Conservation (phyloP, 2,329 filamentous ascomycete genomes). For the Didymella lethalis region DNA sequence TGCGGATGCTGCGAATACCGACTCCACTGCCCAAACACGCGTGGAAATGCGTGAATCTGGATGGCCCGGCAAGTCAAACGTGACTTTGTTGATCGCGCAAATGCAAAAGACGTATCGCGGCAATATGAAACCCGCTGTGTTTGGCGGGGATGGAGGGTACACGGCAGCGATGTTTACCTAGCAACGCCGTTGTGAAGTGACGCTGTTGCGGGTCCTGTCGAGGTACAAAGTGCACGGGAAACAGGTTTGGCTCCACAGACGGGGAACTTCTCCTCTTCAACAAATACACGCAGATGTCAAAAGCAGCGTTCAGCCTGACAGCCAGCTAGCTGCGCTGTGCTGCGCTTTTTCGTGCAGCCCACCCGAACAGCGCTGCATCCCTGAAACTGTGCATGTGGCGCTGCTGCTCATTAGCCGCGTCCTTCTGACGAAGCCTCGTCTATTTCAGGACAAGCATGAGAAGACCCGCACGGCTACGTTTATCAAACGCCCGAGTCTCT, state of each 20-base stretch:
- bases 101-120: conserved; percentile 26
- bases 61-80: conserved; percentile 25
- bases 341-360: conserved; percentile 17
- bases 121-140: conserved; percentile 43
- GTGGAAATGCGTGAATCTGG: conserved; percentile 14
- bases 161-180: conserved; percentile 40
- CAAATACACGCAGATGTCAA: conserved; percentile 6
- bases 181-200: conserved; percentile 37
- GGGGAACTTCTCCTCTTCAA: conserved; percentile 17
- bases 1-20: conserved; percentile 30
- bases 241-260: conserved; percentile 13
- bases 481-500: conserved; percentile 6
- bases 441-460: conserved; percentile 22
- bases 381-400: conserved; percentile 21
- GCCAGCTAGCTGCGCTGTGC: conserved; percentile 16
- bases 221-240: conserved; percentile 8
- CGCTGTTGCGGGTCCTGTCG: conserved; percentile 16
- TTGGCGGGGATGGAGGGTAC: conserved; percentile 35
- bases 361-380: conserved; percentile 19
- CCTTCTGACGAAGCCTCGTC: conserved; percentile 19
- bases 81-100: conserved; percentile 33
- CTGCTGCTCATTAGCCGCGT: conserved; percentile 16
- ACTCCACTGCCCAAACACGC: conserved; percentile 29
- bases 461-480: conserved; percentile 12
- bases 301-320: conserved; percentile 19